A percentile compares a stretch with the other conserved stretches of the same genome.
phyloP scores from a whole-genome alignment of 805 yeast genomes.

The Yamadazyma olivae region DNA sequence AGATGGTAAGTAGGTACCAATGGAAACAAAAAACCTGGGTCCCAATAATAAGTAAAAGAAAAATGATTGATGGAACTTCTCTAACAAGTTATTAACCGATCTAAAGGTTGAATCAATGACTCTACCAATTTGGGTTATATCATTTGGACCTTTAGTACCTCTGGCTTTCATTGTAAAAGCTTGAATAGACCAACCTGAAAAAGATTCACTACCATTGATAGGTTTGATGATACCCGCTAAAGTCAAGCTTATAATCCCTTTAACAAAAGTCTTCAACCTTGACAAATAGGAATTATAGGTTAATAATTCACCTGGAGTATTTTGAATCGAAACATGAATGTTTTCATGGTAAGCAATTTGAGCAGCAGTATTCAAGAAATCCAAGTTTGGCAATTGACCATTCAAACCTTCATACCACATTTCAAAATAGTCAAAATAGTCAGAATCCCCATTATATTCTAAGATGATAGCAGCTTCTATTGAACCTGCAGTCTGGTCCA shows the following conservation, averaged over 20 bases:
- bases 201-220: slow-evolving; percentile 79
- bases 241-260: slow-evolving; percentile 68
- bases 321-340: slow-evolving; percentile 65
- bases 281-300: slow-evolving; percentile 47
- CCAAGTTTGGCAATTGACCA: slow-evolving; percentile 95
- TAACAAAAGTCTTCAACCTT: slow-evolving; percentile 55
- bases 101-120: slow-evolving; percentile 84
- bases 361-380: slow-evolving; percentile 80
- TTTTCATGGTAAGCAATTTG: slow-evolving; percentile 73
- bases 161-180: slow-evolving; percentile 76
- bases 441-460: slow-evolving; percentile 68
- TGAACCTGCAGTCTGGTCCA: slow-evolving; percentile 89
- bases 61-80: slow-evolving; percentile 95
- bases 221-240: slow-evolving; percentile 60
- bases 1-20: slow-evolving; percentile 88
- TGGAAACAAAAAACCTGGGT: slow-evolving; percentile 81
- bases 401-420: slow-evolving; percentile 82
- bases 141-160: slow-evolving; percentile 57
- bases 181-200: slow-evolving; percentile 95
- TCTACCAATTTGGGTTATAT: slow-evolving; percentile 90
- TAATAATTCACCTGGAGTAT: slow-evolving; percentile 45
- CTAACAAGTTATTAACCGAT: slow-evolving; percentile 86
- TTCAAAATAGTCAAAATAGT: slow-evolving; percentile 72
- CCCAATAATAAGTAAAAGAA: slow-evolving; percentile 84
- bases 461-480: slow-evolving; percentile 86